These are phyloP conservation scores for Synchytrium microbalum DNA, from an alignment of 371 early-diverging fungal genomes.

Conservation along the genomic window DNA sequence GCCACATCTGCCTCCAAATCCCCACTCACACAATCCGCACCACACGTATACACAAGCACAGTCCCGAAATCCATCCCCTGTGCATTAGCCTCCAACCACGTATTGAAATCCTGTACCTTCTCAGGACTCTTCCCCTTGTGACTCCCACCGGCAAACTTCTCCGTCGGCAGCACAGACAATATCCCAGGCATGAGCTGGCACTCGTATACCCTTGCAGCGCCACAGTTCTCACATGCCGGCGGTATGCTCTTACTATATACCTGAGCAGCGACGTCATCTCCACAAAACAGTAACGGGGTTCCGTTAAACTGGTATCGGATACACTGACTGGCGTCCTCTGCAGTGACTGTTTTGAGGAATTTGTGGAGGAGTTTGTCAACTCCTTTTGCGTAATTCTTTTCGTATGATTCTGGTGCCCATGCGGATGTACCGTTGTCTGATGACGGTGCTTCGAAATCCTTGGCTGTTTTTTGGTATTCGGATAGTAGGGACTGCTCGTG, in stretches of 20 bases:
- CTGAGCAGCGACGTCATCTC: slow-evolving; percentile 18
- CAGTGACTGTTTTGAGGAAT: slow-evolving; percentile 65
- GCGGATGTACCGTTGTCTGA: too few species aligned
- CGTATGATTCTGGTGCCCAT: slow-evolving; percentile 79
- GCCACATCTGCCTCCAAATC: not conserved
- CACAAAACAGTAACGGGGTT: not conserved
- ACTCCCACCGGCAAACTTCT: slow-evolving; percentile 14
- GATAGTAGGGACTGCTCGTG: too few species aligned
- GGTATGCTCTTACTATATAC: too few species aligned
- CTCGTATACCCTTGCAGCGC: slow-evolving; percentile 74
- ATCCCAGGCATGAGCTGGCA: slow-evolving; percentile 87
- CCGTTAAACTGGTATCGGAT: slow-evolving; percentile 37
- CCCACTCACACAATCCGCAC: slow-evolving; percentile 58
- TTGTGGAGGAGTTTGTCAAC: slow-evolving; percentile 70
- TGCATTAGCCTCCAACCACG: slow-evolving; percentile 34
- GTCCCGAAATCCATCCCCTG: slow-evolving; percentile 92
- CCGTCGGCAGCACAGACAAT: slow-evolving; percentile 53
- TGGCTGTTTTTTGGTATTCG: too few species aligned
- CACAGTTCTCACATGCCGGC: slow-evolving; percentile 63
- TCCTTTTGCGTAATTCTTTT: slow-evolving; percentile 70
- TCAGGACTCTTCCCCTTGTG: slow-evolving; percentile 3
- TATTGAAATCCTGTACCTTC: not conserved
- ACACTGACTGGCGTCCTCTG: slow-evolving; percentile 73
- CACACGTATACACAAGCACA: slow-evolving; percentile 72
- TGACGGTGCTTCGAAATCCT: too few species aligned